Base-by-base conservation (phyloP, 1,139 yeast genomes). In the Spencermartinsiella ligniputridi region DNA sequence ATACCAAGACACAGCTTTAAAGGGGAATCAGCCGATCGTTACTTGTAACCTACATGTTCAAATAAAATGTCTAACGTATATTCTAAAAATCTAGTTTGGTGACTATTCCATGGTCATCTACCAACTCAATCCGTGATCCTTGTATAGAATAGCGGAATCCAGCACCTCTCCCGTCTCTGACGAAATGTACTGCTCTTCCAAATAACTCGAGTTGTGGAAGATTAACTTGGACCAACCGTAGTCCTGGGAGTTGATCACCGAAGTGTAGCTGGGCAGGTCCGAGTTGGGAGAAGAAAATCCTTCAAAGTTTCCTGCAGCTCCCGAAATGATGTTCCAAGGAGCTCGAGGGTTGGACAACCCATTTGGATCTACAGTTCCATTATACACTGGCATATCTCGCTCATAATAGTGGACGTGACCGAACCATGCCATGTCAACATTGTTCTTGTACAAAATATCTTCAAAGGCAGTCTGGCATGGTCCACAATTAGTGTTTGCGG, bases 381-480 rank as follows among this genome's bases (percentile, higher is more conserved):
- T 45, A 36, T 50, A 44, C 33, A 48, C 40, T 3, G 56, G 53
- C 13, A 37, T 32, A 21, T 45, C 49, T 19, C 56, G 43, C 42
- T 52, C 54, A 22, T 52, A 52, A 18, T 48, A 40, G 38, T 52
- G 55, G 25, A 49, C 50, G 36, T 52, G 55, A 32, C 55, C 54
- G 32, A 35, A 21, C 41, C 43, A 17, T n/a, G 44, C 55, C 27
- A 56, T 41, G 39, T 56, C 61, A 17, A 55, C 61, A 13, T 53
- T 47, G 48, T 55, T 42, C 37, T 56, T 52, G 41, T 50, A 33
- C 6, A 56, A 35, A 16, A 53, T 38, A 17, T 41, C 47, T 50
- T 56, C 61, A 40, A 56, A 56, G 3, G 58, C 60, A 15, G 41
- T 20, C 40, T 45, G 45, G 40, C 58, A 56, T 22, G 40, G 46